Base-by-base conservation (phyloP, 768 basidiomycete species). In the Xerocomus potaroensis region DNA sequence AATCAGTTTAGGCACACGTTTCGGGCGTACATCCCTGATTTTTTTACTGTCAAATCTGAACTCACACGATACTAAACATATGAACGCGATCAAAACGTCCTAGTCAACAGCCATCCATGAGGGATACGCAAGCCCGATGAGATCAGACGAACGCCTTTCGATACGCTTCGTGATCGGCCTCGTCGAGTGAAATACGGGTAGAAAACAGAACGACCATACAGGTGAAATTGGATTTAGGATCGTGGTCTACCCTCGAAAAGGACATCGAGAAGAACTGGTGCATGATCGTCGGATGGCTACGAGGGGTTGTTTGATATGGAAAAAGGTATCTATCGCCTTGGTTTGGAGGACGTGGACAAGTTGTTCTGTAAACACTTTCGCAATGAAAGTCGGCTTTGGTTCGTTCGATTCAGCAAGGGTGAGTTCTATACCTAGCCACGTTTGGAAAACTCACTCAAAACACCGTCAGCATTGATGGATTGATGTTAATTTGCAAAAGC, bases 231-330 rank as follows among this genome's bases (percentile, higher is more conserved):
- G 49, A 0, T 51, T 55, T 31, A 19, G n/a, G 16, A 0, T 54
- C 47, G 0, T 52, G 54, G 55, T 49, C 46, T 1, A 57, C 50
- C 3, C 50, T 57, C 16, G 38, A 52, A n/a, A n/a, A 8, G 4
- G 43, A 55, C 8, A 5, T 51, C 1, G 5, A 5, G 11, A 48
- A 34, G 32, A 34, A 35, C 2, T 46, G 53, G 3, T 56, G 10
- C 10, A 10, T 10, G 26, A 27, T 27, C 10, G 6, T 27, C 26
- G 10, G 54, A 14, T 54, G 48, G 55, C 55, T 53, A 1, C 11
- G 38, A 2, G 43, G 34, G 0, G 43, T 55, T 3, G 19, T 29
- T 16, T 45, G 45, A 54, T 2, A 35, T 4, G 12, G 48, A 37
- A 4, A 54, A 51, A 31, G 46, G 50, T 1, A 30, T 50, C 4